phyloP scores from a whole-genome alignment of 768 basidiomycete genomes.

The Psilocybe tampanensis region DNA sequence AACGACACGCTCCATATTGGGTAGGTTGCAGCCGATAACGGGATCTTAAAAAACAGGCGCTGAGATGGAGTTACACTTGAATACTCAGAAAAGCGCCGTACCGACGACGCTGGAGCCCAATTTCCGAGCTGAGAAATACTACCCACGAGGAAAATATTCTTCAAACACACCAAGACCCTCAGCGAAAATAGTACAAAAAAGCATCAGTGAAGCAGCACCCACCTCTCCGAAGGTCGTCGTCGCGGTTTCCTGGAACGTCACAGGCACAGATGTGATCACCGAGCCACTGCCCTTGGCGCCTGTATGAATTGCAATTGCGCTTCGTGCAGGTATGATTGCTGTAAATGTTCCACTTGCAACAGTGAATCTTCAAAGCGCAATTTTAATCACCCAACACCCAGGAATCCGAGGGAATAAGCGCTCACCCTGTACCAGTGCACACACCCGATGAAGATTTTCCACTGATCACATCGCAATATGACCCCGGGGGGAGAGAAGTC shows the following conservation, averaged over 20 bases:
- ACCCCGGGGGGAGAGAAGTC: conserved; percentile 58
- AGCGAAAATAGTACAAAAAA: not conserved
- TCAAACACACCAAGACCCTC: not conserved
- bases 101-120: conserved; percentile 52
- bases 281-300: conserved; percentile 38
- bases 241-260: conserved; percentile 56
- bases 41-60: conserved; percentile 31
- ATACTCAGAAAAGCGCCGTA: conserved; percentile 27
- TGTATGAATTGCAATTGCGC: conserved; percentile 59
- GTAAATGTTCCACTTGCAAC: conserved; percentile 54
- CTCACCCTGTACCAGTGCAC: conserved; percentile 57
- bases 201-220: not conserved
- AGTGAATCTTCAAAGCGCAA: too few relatives aligned
- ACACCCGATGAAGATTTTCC: conserved; percentile 40
- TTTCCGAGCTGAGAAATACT: conserved; percentile 55
- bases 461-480: conserved; percentile 67
- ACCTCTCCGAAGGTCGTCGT: conserved; percentile 63
- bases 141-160: conserved; percentile 66
- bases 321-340: conserved; percentile 50
- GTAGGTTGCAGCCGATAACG: conserved; percentile 53
- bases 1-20: conserved; percentile 57
- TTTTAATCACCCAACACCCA: not conserved
- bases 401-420: conserved; percentile 1
- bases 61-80: not conserved
- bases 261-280: conserved; percentile 30